Evolutionary conservation across 2,329 filamentous ascomycete genomes (phyloP), one percentile per base, ranked within the genome.

Genomic region (Fusarium zealandicum): DNA sequence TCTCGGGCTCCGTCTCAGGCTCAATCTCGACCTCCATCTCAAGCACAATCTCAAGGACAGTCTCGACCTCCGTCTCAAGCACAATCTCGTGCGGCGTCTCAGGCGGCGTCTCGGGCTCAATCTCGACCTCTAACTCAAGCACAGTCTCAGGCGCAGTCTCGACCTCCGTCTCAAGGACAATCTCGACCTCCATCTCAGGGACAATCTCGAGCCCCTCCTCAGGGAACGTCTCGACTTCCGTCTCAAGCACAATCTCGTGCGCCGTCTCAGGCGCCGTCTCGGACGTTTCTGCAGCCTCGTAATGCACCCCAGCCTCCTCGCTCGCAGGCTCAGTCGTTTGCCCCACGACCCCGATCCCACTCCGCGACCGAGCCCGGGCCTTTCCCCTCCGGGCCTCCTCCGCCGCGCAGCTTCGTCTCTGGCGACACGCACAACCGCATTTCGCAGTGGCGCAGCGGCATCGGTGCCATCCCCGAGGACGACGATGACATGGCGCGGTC

Each of bases 381-480:
- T 10, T 13, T 27, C 25, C 25, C 12, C 12, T 13, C 9, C 10
- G 28, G 28, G 10, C 10, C 28, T 9, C 28, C 10, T 30, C 6
- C 5, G 12, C 12, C 10, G 10, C 28, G 12, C 6, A 3, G 10
- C 28, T 9, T 13, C 28, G 10, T 30, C 10, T 30, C 12, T 7
- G 20, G 20, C 20, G 5, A 22, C 5, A 22, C 20, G 20, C 17
- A 40, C 13, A 35, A 5, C 10, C 57, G 44, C 14, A 50, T 55
- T 3, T 13, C 42, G 7, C 31, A 9, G 3, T 59, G 57, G 55
- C 51, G 55, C 4, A 33, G 51, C 5, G 27, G 22, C 3, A 20
- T 39, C 20, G 37, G 27, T 12, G 20, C 20, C 36, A 16, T 46
- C 4, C 27, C 51, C 8, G 40, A 33, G 4, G 8, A 45, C n/a